Evolutionary conservation across 495 filamentous ascomycete species (phyloP).

Genomic region (Astrocystis sublimbata): DNA sequence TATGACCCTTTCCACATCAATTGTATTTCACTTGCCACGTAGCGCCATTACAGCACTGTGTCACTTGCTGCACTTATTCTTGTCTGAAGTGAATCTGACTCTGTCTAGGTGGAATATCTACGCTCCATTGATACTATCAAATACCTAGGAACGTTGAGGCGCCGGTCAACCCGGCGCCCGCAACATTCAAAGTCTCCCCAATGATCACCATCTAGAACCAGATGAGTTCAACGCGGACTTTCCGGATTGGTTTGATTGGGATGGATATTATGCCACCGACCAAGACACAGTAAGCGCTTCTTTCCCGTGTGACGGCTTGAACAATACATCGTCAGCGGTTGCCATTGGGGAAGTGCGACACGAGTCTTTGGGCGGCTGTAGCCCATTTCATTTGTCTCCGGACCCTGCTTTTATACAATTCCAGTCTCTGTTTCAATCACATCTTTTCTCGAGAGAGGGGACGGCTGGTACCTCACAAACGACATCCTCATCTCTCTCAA

Average conservation of each 20-base stretch:
- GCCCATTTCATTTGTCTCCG: neutral
- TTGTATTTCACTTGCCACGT: neutral
- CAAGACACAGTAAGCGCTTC: neutral
- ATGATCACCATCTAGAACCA: slow-evolving; percentile 5
- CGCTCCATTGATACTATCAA: neutral
- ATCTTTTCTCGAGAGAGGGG: neutral
- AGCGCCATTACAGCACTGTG: too few species aligned
- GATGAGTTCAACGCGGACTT: neutral
- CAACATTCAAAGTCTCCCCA: neutral
- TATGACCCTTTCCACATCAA: neutral
- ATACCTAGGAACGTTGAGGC: neutral
- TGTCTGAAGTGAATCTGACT: neutral
- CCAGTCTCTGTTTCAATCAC: neutral
- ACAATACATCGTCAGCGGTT: neutral
- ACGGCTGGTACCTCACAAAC: neutral
- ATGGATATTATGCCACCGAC: neutral
- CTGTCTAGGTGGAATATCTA: neutral
- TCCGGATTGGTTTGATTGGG: neutral
- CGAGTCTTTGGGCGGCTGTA: neutral
- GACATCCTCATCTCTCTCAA: neutral
- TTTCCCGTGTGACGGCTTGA: neutral
- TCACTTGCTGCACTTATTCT: neutral
- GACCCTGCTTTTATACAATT: neutral
- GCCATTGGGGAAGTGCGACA: neutral
- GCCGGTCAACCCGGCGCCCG: neutral